Evolutionary conservation across 1,284 basidiomycete genomes (phyloP), one percentile per base, ranked within the genome.

Genomic region (Apiotrichum gracile): DNA sequence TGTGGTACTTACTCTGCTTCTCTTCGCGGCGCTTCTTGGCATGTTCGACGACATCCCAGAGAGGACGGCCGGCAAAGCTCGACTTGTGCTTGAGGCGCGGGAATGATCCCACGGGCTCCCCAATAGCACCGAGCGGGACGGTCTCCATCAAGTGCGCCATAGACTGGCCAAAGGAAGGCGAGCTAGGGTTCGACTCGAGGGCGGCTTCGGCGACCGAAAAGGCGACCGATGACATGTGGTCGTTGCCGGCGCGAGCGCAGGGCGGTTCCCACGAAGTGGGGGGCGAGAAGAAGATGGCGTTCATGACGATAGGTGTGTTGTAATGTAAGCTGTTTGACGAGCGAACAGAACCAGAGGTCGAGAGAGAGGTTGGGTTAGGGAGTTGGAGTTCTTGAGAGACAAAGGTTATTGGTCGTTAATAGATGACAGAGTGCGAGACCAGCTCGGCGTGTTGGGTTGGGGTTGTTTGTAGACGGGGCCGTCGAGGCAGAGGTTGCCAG

Each of bases 141-240:
- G 55, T 39, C 19, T 50, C 49, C 51, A 53, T 53, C 21, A 57
- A 44, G 5, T 38, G 37, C 8, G 41, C 14, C 49, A 50, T 57
- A 17, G 51, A 49, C 25, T 45, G 52, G 51, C 44, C 49, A 54
- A 65, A 60, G 14, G 64, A 62, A 12, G 71, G 71, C 26, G 69
- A 71, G 58, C 65, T 67, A 46, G 71, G 69, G 46, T 64, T 65
- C 9, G 68, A 57, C 51, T 68, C 59, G 19, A 73, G 63, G 4
- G 69, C 69, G 12, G 71, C 67, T 52, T 73, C 71, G 4, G 71
- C 71, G 19, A 73, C 69, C 2, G 65, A 68, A 52, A 65, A 68
- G 1, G 71, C 71, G 35, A 73, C 61, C 22, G 46, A 27, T 9
- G 34, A 8, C 34, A 31, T 66, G 13, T 63, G 67, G 45, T 70